A percentile compares a stretch with the other conserved stretches of the same genome.
phyloP scores from a whole-genome alignment of 805 yeast genomes.

The Spathaspora arborariae region DNA sequence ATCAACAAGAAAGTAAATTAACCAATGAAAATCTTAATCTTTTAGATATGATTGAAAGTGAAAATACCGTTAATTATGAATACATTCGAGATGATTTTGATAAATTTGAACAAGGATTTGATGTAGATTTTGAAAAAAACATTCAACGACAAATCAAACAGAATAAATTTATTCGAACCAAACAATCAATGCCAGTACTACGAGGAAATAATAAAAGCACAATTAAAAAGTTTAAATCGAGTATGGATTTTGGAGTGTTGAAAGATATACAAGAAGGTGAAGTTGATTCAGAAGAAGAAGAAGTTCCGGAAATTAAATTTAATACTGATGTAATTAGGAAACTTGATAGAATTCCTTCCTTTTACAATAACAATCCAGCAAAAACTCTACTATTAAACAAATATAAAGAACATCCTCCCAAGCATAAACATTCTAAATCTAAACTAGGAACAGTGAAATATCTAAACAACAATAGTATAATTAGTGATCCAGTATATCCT shows the following conservation, averaged over 20 bases:
- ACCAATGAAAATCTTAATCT: slow-evolving; percentile 11
- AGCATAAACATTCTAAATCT: slow-evolving; percentile 8
- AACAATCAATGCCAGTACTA: slow-evolving; percentile 6
- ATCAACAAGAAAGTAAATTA: slow-evolving; percentile 7
- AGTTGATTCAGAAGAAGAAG: slow-evolving; percentile 10
- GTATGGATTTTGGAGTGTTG: slow-evolving; percentile 24
- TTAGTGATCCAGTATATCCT: slow-evolving; percentile 11
- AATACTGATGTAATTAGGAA: slow-evolving; percentile 32
- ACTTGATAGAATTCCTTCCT: slow-evolving; percentile 40
- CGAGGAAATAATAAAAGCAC: slow-evolving; percentile 1
- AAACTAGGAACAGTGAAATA: slow-evolving; percentile 30
- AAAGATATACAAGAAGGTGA: slow-evolving; percentile 6
- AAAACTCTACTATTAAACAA: slow-evolving; percentile 28
- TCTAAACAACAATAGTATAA: slow-evolving; percentile 17
- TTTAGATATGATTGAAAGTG: slow-evolving; percentile 26
- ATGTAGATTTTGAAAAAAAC: slow-evolving; percentile 10
- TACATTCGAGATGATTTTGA: slow-evolving; percentile 36
- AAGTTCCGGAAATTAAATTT: slow-evolving; percentile 26
- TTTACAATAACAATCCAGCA: slow-evolving; percentile 21
- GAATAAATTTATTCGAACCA: not conserved
- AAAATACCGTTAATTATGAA: slow-evolving; percentile 33
- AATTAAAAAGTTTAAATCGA: slow-evolving; percentile 29
- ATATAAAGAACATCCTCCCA: slow-evolving; percentile 27
- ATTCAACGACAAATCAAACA: not conserved
- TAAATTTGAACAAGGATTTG: slow-evolving; percentile 36